A percentile compares a stretch with the other conserved stretches of the same genome.
These are phyloP conservation scores for Aspergillus oerlinghausenensis DNA, from an alignment of 2,329 filamentous ascomycete genomes.

Conservation along the genomic window DNA sequence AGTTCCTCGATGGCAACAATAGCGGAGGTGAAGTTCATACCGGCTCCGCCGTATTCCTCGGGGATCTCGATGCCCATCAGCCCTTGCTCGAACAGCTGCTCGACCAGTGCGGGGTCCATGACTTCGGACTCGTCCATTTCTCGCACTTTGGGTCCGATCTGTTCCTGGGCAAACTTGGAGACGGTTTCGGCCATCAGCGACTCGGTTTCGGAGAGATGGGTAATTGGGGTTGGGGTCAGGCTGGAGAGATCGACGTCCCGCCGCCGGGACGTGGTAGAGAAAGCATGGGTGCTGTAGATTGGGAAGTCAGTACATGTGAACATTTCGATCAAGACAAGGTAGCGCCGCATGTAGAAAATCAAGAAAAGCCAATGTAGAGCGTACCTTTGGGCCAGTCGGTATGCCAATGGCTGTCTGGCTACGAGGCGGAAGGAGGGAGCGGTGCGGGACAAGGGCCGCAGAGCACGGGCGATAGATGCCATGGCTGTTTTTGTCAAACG, in stretches of 20 bases:
- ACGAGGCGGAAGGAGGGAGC: constrained; percentile 35
- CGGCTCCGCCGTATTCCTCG: constrained; percentile 91
- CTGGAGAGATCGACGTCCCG: constrained; percentile 63
- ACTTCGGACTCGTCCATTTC: constrained; percentile 96
- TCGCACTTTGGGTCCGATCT: constrained; percentile 83
- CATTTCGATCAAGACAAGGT: background rate
- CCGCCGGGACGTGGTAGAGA: constrained; percentile 58
- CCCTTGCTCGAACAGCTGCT: constrained; percentile 94
- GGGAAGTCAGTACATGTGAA: background rate
- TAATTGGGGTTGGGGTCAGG: constrained; percentile 85
- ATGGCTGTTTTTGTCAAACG: constrained; percentile 27
- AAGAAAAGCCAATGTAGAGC: background rate
- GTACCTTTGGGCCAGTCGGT: constrained; percentile 41
- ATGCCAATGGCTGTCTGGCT: constrained; percentile 34
- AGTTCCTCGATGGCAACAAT: constrained; percentile 97
- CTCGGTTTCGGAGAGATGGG: constrained; percentile 87
- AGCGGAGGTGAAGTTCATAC: constrained; percentile 97
- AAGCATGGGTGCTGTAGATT: constrained; percentile 43
- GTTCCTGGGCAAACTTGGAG: constrained; percentile 82
- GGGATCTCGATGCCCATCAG: constrained; percentile 97
- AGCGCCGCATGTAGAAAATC: background rate
- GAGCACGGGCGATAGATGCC: constrained; percentile 45
- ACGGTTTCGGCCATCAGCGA: constrained; percentile 84
- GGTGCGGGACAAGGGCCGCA: constrained; percentile 44
- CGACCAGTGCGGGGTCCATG: constrained; percentile 84